phyloP scores from a whole-genome alignment of 2,329 filamentous ascomycete genomes.

The Pseudocercospora vitis region DNA sequence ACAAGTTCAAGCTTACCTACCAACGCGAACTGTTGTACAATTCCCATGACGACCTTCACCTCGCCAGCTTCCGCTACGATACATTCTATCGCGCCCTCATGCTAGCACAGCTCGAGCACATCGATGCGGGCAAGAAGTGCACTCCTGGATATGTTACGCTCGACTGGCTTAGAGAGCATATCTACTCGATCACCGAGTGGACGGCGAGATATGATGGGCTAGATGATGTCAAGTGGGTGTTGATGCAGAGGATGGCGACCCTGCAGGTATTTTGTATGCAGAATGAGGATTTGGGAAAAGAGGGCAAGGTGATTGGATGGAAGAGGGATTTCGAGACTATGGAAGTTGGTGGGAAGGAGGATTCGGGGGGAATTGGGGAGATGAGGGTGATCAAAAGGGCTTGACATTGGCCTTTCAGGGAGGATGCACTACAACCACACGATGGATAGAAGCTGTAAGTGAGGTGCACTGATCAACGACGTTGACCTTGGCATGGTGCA shows the following conservation, averaged over 20 bases:
- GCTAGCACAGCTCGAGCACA: not conserved
- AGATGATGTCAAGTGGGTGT: not conserved
- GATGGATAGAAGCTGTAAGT: too few relatives aligned
- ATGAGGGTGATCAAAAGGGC: too few relatives aligned
- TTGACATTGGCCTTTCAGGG: too few relatives aligned
- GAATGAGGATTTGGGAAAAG: not conserved
- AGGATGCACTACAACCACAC: too few relatives aligned
- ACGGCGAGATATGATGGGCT: not conserved
- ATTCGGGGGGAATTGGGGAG: too few relatives aligned
- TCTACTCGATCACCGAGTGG: not conserved
- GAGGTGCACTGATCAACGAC: too few relatives aligned
- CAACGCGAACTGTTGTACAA: not conserved
- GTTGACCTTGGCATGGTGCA: too few relatives aligned
- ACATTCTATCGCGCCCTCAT: not conserved
- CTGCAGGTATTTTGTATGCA: too few relatives aligned
- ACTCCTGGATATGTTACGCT: not conserved
- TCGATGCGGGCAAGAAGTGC: not conserved
- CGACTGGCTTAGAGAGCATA: not conserved
- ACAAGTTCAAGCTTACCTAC: not conserved
- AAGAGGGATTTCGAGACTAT: not conserved
- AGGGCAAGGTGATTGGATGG: not conserved
- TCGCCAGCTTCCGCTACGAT: not conserved
- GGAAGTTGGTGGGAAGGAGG: not conserved
- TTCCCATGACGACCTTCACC: not conserved
- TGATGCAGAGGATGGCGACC: not conserved